Conservation (phyloP, 345 rosid genomes). For the Brassica cretica region DNA sequence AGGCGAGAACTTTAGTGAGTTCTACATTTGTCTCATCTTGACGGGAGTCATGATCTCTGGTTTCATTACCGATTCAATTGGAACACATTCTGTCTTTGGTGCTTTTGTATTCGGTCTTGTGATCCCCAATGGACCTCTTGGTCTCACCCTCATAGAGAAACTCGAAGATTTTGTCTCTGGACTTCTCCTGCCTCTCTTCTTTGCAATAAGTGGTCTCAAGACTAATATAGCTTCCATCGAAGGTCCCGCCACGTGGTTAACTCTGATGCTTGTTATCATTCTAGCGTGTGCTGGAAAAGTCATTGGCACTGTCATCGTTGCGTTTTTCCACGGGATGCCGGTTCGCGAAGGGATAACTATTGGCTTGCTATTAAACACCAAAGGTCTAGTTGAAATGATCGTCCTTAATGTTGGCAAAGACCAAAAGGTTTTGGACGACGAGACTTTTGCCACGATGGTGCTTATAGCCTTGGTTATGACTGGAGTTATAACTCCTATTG, state of each 20-base stretch:
- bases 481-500: constrained; percentile 64
- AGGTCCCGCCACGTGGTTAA: constrained; percentile 54
- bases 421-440: constrained; percentile 85
- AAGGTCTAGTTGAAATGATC: constrained; percentile 94
- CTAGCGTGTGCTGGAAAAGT: constrained; percentile 74
- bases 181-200: constrained; percentile 87
- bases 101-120: constrained; percentile 90
- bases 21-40: constrained; percentile 74
- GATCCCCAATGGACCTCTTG: constrained; percentile 90
- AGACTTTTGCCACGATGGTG: constrained; percentile 79
- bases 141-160: constrained; percentile 83
- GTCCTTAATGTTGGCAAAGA: constrained; percentile 89
- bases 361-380: constrained; percentile 88
- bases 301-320: constrained; percentile 57
- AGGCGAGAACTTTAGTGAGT: constrained; percentile 83
- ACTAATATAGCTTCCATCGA: constrained; percentile 54
- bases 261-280: constrained; percentile 47
- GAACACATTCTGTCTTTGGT: constrained; percentile 93
- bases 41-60: constrained; percentile 97
- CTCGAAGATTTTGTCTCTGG: constrained; percentile 97
- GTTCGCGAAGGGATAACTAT: constrained; percentile 79
- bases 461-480: constrained; percentile 76
- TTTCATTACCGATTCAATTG: constrained; percentile 87
- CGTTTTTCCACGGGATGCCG: constrained; percentile 72
- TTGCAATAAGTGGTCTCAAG: constrained; percentile 89